Base-by-base conservation (phyloP, 164 flowering plant species). In the Echeveria elegans region DNA sequence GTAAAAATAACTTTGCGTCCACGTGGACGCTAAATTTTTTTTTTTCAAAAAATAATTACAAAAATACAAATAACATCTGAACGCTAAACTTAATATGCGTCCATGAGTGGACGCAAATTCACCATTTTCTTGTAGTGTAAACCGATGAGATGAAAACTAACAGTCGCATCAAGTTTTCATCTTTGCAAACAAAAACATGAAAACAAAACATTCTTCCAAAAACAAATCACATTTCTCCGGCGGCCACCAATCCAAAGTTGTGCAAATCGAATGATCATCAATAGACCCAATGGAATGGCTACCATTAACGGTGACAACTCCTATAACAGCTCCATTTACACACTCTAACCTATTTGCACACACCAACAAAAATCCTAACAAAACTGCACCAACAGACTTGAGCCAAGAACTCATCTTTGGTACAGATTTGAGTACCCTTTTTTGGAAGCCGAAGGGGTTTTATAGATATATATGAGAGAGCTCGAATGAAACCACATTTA, bases 161-260 rank as follows among this genome's bases (percentile, higher is more conserved):
- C 53, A 32, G 28, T 28, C 56, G 15, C 2, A 7, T 41, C 32
- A 30, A 61, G 52, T 52, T 52, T 23, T n/a, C 8, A 23, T 52
- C 58, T 4, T 52, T 23, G 58, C 23, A 48, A 16, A 64, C 32
- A 41, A 21, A 72, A 76, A 43, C 66, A 53, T 1, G 66, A 68
- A 26, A 52, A 50, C 6, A 23, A 52, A 29, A 21, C 29, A 52
- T 15, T 36, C n/a, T n/a, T n/a, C n/a, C n/a, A n/a, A n/a, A n/a
- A n/a, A n/a, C n/a, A n/a, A 78, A 40, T 81, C 79, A 59, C 82
- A 78, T 40, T 78, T 81, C 30, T 71, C 69, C 60, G 79, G 77
- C 26, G 80, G 83, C 80, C 83, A 78, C 83, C 82, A 78, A 69
- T 82, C 83, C 68, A 80, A 6, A 68, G 83, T 80, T 11, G 77